Evolutionary conservation across 495 filamentous ascomycete species (phyloP), one percentile per base, ranked within the genome.

Genomic region (Daldinia decipiens): DNA sequence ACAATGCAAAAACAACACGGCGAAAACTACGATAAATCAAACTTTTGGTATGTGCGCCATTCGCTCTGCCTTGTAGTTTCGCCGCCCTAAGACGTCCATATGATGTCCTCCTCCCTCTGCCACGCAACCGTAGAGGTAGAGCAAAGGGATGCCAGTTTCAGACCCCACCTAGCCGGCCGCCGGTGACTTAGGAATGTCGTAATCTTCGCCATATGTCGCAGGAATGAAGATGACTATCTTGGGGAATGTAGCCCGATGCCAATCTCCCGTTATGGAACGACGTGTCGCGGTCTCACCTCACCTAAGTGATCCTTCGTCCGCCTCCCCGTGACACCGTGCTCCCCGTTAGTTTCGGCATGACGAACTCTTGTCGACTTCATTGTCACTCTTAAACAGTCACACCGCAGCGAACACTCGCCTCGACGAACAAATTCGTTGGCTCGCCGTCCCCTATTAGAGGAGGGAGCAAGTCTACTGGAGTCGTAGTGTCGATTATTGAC

Each of bases 351-450:
- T 53, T 72, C 70, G 65, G 70, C 63, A 65, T 53, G 60, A 61
- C 51, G 65, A 72, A 38, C 65, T 68, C 59, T 60, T 59, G 62
- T 60, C 39, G 59, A 59, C 62, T 71, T 69, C 38, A 21, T 34
- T 71, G 65, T 61, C 51, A 65, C 59, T 36, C 55, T 63, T n/a
- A 62, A 52, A 50, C 13, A 26, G 74, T 76, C 54, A 45, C 68
- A 76, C 74, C 32, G 54, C 71, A 76, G 74, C 27, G 53, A 50
- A 38, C 68, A 56, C 54, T 76, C 68, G 67, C 67, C 74, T 76
- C 59, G 58, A 69, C 54, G 50, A 65, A 52, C 24, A 54, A 69
- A 68, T 68, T 67, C 31, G 66, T 75, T 65, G 72, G 72, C 13
- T 40, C 27, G 29, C 27, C 21, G 52, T 63, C 32, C 32, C 19